Evolutionary conservation across 495 filamentous ascomycete genomes (phyloP), one percentile per base, ranked within the genome.

Genomic region (Venustampulla echinocandica): DNA sequence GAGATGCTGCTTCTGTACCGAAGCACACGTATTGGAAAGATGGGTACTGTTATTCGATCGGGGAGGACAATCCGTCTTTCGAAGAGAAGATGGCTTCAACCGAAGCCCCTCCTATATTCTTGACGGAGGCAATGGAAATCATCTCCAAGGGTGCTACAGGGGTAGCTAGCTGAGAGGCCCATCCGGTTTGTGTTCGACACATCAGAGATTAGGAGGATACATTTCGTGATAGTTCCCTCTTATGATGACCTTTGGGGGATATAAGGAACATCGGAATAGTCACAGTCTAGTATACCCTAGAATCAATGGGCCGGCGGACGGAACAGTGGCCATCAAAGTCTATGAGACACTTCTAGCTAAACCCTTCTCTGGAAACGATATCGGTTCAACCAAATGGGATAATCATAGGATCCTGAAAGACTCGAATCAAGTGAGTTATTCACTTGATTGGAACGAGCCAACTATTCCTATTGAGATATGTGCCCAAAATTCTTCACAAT

Each of bases 341-440:
- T n/a, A n/a, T n/a, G n/a, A n/a, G n/a, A n/a, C n/a, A n/a, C n/a
- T n/a, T n/a, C n/a, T n/a, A n/a, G n/a, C n/a, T n/a, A n/a, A n/a
- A n/a, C n/a, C n/a, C n/a, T n/a, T n/a, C n/a, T n/a, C n/a, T n/a
- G n/a, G n/a, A n/a, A n/a, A n/a, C n/a, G n/a, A n/a, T n/a, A n/a
- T n/a, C n/a, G n/a, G n/a, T n/a, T n/a, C n/a, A n/a, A n/a, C n/a
- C n/a, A n/a, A n/a, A n/a, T n/a, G n/a, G n/a, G n/a, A n/a, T n/a
- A n/a, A n/a, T n/a, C n/a, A n/a, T n/a, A n/a, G n/a, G 3, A 41
- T 71, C 4, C 35, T 72, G 0, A 20, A 52, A 4, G 51, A 59
- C 10, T 52, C 71, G 0, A 34, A 47, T 1, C 23, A 39, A 3
- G 25, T 67, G 18, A 61, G 61, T 0, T 21, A 33, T 9, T 45